phyloP scores from a whole-genome alignment of 108 stramenopile genomes.

The Fistulifera solaris region DNA sequence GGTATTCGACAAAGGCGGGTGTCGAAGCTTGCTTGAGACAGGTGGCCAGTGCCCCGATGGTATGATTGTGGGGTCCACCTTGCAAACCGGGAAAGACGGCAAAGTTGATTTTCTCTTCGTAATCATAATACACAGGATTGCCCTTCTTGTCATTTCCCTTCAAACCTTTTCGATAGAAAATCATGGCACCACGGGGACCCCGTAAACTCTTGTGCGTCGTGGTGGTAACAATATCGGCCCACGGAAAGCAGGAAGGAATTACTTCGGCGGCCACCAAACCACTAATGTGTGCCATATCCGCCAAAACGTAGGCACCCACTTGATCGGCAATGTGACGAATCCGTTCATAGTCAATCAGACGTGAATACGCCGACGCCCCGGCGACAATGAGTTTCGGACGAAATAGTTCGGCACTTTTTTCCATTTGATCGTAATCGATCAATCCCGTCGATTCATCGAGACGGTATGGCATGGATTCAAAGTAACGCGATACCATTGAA shows the following conservation, averaged over 20 bases:
- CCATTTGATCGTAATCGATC: constrained; percentile 98
- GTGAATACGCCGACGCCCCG: constrained; percentile 97
- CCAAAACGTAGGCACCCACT: constrained; percentile 90
- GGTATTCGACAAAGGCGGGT: constrained; percentile 94
- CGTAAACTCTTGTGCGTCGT: constrained; percentile 99
- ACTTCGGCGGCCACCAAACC: constrained; percentile 94
- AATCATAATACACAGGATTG: constrained; percentile 91
- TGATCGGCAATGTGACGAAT: constrained; percentile 91
- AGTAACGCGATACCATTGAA: constrained; percentile 88
- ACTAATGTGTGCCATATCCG: constrained; percentile 99
- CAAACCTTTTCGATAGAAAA: constrained; percentile 94
- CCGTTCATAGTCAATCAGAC: constrained; percentile 98
- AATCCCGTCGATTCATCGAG: constrained; percentile 91
- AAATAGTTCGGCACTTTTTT: constrained; percentile 90
- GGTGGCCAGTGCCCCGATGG: constrained; percentile 95
- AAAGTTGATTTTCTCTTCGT: constrained; percentile 96
- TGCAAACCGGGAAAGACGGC: constrained; percentile 98
- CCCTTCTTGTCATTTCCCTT: constrained; percentile 88
- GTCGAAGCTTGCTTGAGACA: constrained; percentile 90
- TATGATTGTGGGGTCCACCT: constrained; percentile 99
- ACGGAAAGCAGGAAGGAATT: constrained; percentile 95
- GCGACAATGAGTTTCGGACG: constrained; percentile 99
- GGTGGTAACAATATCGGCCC: constrained; percentile 98
- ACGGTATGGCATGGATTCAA: constrained; percentile 98
- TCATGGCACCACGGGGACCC: constrained; percentile 99